Evolutionary conservation across 352 stramenopile genomes (phyloP).

Genomic region (Phytophthora cactorum): DNA sequence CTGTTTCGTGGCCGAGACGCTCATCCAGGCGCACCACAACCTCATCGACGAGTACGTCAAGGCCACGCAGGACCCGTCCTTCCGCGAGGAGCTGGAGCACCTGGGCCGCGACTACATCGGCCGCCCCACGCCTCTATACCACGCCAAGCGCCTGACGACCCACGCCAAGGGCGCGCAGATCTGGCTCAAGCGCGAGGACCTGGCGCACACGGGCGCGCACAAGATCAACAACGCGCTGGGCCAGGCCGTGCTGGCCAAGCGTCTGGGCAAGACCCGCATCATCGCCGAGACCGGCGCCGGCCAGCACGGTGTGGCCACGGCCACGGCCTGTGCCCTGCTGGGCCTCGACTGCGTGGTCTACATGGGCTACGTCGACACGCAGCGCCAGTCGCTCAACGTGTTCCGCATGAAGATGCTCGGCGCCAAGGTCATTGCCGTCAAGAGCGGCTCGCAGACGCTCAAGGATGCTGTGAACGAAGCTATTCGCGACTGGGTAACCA

Average conservation of each 20-base stretch:
- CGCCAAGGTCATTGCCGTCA: slow-evolving; percentile 97
- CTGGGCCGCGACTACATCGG: slow-evolving; percentile 95
- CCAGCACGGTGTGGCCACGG: slow-evolving; percentile 98
- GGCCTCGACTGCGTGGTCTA: slow-evolving; percentile 97
- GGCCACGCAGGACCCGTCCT: slow-evolving; percentile 95
- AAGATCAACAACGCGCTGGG: slow-evolving; percentile 99
- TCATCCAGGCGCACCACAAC: slow-evolving; percentile 96
- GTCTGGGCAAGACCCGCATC: slow-evolving; percentile 97
- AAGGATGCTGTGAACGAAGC: slow-evolving; percentile 99
- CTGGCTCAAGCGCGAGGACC: slow-evolving; percentile 98
- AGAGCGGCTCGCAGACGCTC: slow-evolving; percentile 95
- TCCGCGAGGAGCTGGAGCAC: slow-evolving; percentile 95
- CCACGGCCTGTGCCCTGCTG: slow-evolving; percentile 96
- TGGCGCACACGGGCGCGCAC: slow-evolving; percentile 98
- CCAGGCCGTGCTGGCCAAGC: slow-evolving; percentile 95
- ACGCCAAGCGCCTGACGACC: slow-evolving; percentile 95
- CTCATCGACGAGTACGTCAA: slow-evolving; percentile 94
- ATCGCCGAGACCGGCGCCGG: slow-evolving; percentile 98
- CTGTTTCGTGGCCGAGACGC: slow-evolving; percentile 97
- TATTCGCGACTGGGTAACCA: slow-evolving; percentile 99
- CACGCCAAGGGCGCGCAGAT: slow-evolving; percentile 94
- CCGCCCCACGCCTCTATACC: slow-evolving; percentile 96
- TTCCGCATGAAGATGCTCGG: slow-evolving; percentile 99
- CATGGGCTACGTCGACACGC: slow-evolving; percentile 98
- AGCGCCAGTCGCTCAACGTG: slow-evolving; percentile 98